Base-by-base conservation (phyloP, 345 rosid genomes). In the Physaria fendleri region DNA sequence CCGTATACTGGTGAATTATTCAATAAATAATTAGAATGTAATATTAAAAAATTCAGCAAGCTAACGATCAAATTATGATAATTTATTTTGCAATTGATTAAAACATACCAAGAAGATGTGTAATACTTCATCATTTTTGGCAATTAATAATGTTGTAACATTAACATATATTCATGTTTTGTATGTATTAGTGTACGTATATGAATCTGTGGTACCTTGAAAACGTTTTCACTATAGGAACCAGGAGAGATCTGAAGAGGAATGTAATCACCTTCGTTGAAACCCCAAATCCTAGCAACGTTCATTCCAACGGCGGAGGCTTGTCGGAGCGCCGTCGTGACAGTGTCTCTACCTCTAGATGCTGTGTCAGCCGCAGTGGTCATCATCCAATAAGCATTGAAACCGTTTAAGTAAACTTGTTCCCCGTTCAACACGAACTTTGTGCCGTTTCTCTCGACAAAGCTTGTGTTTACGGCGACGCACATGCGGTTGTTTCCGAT, bases 341-440 rank as follows among this genome's bases (percentile, higher is more conserved):
- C 89, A 44, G 87, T 82, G 39, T n/a, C 54, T 49, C 73, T 80
- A 35, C 73, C 73, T 35, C 11, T 48, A 1, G 79, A 64, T 37
- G 82, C 82, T 7, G 64, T 76, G 56, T 85, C 87, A 16, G 85
- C 65, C 4, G 88, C 88, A 35, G 62, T 42, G 51, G 66, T 62
- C 94, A 87, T 72, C 83, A 87, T 67, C 95, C 94, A 90, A 42
- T 87, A 90, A 11, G 89, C 87, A 58, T 90, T 83, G 74, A 90
- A 90, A 7, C 97, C 97, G 39, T 90, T 87, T 46, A 80, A 44
- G 71, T 77, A 85, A 9, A 82, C 5, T 7, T 69, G 73, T 52
- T 72, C 79, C 10, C 78, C 71, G 18, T 79, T 71, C 63, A 47
- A 29, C 4, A 72, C 50, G 28, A 90, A 85, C 35, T 58, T 78